Base-by-base conservation (phyloP, 768 basidiomycete species). In the Coprinopsis marcescibilis region DNA sequence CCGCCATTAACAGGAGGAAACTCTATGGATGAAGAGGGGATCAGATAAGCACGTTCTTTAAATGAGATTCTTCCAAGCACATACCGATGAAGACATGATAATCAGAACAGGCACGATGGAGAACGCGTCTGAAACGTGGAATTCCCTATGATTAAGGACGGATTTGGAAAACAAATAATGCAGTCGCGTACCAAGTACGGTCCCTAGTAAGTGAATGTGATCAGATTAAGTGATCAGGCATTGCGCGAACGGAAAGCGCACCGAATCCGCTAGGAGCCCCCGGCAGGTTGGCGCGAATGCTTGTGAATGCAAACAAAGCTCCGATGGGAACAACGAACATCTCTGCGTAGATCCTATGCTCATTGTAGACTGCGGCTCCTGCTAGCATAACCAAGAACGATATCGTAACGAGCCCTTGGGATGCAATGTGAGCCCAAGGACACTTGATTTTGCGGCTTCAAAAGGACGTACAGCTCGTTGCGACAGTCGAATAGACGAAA, bases 251-350 rank as follows among this genome's bases (percentile, higher is more conserved):
- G 17, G 7, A 19, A 7, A 8, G 43, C 55, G 36, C 32, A 57
- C 57, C 57, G 27, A 59, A 59, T 20, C 58, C 56, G 32, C 12
- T 33, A 20, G 58, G 58, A 13, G 58, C 56, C 13, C 58, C 58
- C 15, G 56, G 58, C 40, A 59, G 43, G 43, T 53, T 56, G 37
- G 54, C 43, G 47, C 58, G 49, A 37, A 59, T 37, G 4, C 50
- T 48, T 2, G 52, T 49, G 13, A 57, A 52, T 1, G 58, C 49
- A 42, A 59, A 56, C 19, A 59, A 19, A 7, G 52, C 52, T 4
- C 53, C 52, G 23, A 59, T 46, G 19, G 58, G 58, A 25, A 59
- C 30, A 15, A 56, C 56, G 42, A 59, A 59, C 49, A 59, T 40
- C 45, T 59, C 58, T 14, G 54, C 30, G 44, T 55, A 57, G 4